phyloP scores from a whole-genome alignment of 1,139 yeast species.

The Hemisphaericaspora subhashii region DNA sequence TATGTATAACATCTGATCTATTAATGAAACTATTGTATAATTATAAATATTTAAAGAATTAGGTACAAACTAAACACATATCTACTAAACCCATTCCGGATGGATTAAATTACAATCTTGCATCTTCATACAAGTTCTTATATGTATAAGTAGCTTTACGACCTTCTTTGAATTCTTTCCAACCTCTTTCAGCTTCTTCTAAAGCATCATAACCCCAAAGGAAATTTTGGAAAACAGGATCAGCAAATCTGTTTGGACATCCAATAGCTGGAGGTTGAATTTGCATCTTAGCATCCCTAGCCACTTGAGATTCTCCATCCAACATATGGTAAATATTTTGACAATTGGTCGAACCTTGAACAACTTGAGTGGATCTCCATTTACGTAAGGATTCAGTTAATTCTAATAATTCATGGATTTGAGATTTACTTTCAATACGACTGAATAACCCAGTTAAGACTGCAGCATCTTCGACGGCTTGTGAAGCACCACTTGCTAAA shows the following conservation, averaged over 20 bases:
- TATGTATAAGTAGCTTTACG: conserved; percentile 12
- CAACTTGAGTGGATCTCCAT: conserved; percentile 26
- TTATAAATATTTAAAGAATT: background rate
- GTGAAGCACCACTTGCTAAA: conserved; percentile 42
- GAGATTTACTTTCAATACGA: conserved; percentile 12
- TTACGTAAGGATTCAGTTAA: conserved; percentile 22
- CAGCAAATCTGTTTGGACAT: conserved; percentile 29
- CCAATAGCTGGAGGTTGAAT: conserved; percentile 17
- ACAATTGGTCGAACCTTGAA: conserved; percentile 23
- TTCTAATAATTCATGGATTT: conserved; percentile 15
- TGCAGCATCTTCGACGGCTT: conserved; percentile 36
- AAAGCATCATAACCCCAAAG: conserved; percentile 29
- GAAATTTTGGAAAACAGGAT: conserved; percentile 24
- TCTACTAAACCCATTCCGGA: background rate
- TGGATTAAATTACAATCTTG: conserved; percentile 5
- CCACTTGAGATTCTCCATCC: conserved; percentile 24
- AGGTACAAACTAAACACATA: background rate
- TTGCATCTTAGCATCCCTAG: conserved; percentile 18
- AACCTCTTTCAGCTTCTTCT: conserved; percentile 20
- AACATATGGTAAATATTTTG: conserved; percentile 24
- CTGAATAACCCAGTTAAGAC: conserved; percentile 19
- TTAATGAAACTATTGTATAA: too few relatives aligned
- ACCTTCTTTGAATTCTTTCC: conserved; percentile 12
- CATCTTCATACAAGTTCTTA: conserved; percentile 13
- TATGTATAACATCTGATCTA: background rate